These are phyloP conservation scores for Anethum foeniculum DNA, from an alignment of 140 eudicot genomes.

Conservation along the genomic window DNA sequence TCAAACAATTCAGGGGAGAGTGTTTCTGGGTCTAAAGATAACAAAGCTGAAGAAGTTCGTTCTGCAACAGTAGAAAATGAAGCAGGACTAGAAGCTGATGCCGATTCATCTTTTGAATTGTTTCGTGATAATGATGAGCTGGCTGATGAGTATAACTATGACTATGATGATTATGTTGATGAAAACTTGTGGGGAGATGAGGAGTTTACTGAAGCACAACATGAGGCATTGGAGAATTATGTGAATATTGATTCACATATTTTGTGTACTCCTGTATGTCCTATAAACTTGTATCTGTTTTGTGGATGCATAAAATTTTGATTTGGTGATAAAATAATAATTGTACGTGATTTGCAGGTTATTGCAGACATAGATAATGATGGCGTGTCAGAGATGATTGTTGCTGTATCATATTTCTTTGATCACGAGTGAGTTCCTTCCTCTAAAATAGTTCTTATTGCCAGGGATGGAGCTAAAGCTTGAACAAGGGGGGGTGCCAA, in stretches of 20 bases:
- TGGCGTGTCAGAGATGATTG: slow-evolving; percentile 90
- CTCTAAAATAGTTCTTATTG: neutral
- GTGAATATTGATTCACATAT: slow-evolving; percentile 93
- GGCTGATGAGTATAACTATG: slow-evolving; percentile 94
- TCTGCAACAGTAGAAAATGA: slow-evolving; percentile 83
- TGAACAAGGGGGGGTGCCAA: neutral
- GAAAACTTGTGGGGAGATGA: slow-evolving; percentile 96
- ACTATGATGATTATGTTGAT: slow-evolving; percentile 94
- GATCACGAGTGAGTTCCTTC: slow-evolving; percentile 83
- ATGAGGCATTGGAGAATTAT: slow-evolving; percentile 61
- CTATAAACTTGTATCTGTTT: neutral
- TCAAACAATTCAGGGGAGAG: slow-evolving; percentile 22
- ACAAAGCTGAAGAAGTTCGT: slow-evolving; percentile 42
- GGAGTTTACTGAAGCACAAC: slow-evolving; percentile 85
- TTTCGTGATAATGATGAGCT: slow-evolving; percentile 85
- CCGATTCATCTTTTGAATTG: slow-evolving; percentile 90
- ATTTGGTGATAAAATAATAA: slow-evolving; percentile 7
- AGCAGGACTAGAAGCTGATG: slow-evolving; percentile 82
- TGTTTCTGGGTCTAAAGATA: slow-evolving; percentile 19
- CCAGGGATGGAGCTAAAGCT: neutral
- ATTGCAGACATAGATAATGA: slow-evolving; percentile 94
- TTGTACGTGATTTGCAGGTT: slow-evolving; percentile 45
- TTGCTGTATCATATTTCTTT: slow-evolving; percentile 96
- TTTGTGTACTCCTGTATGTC: slow-evolving; percentile 90
- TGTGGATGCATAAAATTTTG: neutral